Percentiles rank a stretch among this genome's conserved stretches.
Conservation (phyloP, 768 basidiomycete species). For the Ephemerocybe angulata region DNA sequence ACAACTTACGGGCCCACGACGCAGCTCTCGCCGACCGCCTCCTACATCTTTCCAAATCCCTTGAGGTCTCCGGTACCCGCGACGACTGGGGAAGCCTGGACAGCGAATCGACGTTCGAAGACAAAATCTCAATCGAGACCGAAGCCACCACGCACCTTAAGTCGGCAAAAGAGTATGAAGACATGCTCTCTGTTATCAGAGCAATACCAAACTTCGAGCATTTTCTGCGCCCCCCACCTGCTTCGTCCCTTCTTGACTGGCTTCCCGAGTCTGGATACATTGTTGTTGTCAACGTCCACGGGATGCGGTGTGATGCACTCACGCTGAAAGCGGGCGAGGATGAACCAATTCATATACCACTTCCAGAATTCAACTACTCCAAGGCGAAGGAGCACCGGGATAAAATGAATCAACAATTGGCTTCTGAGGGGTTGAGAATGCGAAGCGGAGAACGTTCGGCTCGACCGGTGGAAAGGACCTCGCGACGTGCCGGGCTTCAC, state of each 20-base stretch:
- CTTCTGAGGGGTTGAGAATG: background rate
- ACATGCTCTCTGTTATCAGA: background rate
- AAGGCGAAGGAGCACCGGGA: background rate
- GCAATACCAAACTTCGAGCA: background rate
- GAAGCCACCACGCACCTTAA: background rate
- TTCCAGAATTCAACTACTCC: background rate
- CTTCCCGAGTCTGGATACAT: background rate
- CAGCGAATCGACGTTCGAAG: background rate
- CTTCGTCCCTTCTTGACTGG: background rate
- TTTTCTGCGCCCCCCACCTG: background rate
- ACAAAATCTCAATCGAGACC: background rate
- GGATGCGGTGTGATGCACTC: background rate
- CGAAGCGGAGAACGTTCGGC: background rate
- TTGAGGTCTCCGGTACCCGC: background rate
- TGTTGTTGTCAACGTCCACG: conserved; percentile 5
- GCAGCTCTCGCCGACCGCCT: background rate
- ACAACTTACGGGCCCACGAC: conserved; percentile 1
- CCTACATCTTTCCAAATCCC: background rate
- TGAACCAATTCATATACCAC: background rate
- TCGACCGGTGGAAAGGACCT: background rate
- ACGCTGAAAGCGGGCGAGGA: background rate
- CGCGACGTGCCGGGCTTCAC: background rate
- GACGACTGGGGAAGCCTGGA: background rate
- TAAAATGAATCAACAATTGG: background rate
- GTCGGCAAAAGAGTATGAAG: background rate